Conservation (phyloP, 306 rosid species). For the Rubus idaeus region DNA sequence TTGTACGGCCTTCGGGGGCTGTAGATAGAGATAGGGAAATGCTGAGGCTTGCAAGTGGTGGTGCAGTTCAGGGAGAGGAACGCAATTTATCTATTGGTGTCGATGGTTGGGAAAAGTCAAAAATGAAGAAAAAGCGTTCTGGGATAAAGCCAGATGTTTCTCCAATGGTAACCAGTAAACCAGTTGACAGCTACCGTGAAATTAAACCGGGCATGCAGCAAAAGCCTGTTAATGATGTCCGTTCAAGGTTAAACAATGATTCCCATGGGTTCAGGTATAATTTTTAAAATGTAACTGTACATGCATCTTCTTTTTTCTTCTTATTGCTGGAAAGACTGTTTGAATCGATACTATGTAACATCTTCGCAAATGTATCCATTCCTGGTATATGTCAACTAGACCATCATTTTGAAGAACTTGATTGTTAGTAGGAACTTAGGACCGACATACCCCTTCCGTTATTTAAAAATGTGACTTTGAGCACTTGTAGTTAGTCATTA, state of each 20-base stretch:
- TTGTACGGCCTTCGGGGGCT: constrained; percentile 70
- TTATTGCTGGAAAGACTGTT: neutral
- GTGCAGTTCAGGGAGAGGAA: constrained; percentile 78
- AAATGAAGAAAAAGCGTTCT: constrained; percentile 95
- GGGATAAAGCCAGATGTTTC: constrained; percentile 91
- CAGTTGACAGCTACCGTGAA: constrained; percentile 72
- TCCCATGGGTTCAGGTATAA: constrained; percentile 89
- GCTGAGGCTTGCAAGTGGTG: constrained; percentile 60
- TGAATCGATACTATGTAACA: neutral
- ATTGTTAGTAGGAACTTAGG: neutral
- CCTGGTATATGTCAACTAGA: neutral
- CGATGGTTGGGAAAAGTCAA: constrained; percentile 97
- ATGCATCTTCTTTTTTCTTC: constrained; percentile 6
- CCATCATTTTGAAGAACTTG: neutral
- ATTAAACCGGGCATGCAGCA: constrained; percentile 86
- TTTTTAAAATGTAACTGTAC: constrained; percentile 14
- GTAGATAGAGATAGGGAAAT: constrained; percentile 90
- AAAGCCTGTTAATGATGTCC: constrained; percentile 69
- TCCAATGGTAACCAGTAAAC: constrained; percentile 59
- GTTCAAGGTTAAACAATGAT: constrained; percentile 76
- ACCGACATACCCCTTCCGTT: neutral
- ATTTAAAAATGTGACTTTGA: neutral
- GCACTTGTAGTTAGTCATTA: neutral
- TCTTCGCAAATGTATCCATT: neutral
- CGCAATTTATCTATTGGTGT: constrained; percentile 71